These are phyloP conservation scores for Hypoxylon trugodes DNA, from an alignment of 495 filamentous ascomycete species.

Conservation along the genomic window DNA sequence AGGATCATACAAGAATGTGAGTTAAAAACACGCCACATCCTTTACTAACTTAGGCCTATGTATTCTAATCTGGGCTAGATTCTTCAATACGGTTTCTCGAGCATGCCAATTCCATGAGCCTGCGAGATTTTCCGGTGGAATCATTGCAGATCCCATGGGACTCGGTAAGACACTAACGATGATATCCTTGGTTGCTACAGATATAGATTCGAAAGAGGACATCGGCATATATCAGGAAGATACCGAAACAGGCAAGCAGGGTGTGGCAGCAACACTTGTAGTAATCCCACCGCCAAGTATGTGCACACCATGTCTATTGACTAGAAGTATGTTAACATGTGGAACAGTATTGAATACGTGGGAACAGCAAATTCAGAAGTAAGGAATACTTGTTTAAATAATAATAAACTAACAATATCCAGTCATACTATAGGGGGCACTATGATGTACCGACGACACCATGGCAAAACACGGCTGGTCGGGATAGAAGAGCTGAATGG, in stretches of 20 bases:
- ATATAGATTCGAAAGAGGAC: background rate
- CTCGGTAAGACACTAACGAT: background rate
- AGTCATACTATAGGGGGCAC: background rate
- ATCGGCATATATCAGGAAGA: background rate
- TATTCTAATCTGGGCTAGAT: too few relatives aligned
- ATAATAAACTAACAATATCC: background rate
- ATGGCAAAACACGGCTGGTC: background rate
- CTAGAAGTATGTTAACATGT: background rate
- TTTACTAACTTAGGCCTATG: too few relatives aligned
- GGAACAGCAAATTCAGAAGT: background rate
- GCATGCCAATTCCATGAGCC: background rate
- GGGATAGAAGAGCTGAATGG: background rate
- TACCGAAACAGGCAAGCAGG: background rate
- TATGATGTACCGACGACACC: background rate
- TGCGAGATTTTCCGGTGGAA: background rate
- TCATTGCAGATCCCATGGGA: background rate
- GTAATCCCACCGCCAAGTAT: background rate
- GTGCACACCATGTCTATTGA: background rate
- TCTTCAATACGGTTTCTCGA: background rate
- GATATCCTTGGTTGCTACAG: background rate
- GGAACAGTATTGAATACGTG: background rate
- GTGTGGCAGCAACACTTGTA: background rate
- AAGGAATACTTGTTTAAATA: background rate
- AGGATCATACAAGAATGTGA: background rate
- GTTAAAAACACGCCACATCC: too few relatives aligned